Percentiles rank a stretch among this genome's conserved stretches.
These are phyloP conservation scores for Calycina marina DNA, from an alignment of 2,329 filamentous ascomycete genomes.

Conservation along the genomic window DNA sequence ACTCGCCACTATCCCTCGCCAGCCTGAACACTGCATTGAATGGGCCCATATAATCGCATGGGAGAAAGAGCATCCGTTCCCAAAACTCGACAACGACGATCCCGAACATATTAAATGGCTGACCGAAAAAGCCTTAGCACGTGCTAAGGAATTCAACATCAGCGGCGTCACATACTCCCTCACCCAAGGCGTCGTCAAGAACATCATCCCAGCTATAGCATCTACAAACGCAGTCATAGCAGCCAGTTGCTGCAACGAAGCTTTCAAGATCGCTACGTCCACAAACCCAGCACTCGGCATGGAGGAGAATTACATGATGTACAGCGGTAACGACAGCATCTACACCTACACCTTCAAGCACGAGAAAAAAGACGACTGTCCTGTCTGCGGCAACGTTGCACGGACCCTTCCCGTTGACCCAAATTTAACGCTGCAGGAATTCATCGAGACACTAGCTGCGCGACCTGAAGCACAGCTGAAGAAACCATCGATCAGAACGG, in stretches of 20 bases:
- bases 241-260: conserved; percentile 91
- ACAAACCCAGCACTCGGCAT: conserved; percentile 67
- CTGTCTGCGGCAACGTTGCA: conserved; percentile 77
- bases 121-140: conserved; percentile 66
- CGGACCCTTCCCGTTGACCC: conserved; percentile 61
- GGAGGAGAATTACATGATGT: conserved; percentile 96
- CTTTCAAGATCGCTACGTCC: conserved; percentile 79
- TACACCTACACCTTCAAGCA: conserved; percentile 98
- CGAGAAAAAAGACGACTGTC: conserved; percentile 86
- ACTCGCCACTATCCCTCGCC: conserved; percentile 86
- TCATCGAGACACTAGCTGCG: conserved; percentile 70
- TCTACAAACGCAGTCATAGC: conserved; percentile 96
- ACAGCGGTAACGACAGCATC: conserved; percentile 86
- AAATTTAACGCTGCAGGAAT: conserved; percentile 60
- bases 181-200: conserved; percentile 96
- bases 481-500: conserved; percentile 71
- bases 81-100: conserved; percentile 84
- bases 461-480: conserved; percentile 86
- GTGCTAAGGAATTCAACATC: conserved; percentile 82
- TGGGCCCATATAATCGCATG: conserved; percentile 98
- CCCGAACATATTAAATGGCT: conserved; percentile 97
- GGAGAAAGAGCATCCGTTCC: conserved; percentile 74
- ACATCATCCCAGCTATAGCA: conserved; percentile 97
- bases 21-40: conserved; percentile 96
- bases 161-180: conserved; percentile 85